Base-by-base conservation (phyloP, 2,329 filamentous ascomycete genomes). In the Xylariaceae sp. region DNA sequence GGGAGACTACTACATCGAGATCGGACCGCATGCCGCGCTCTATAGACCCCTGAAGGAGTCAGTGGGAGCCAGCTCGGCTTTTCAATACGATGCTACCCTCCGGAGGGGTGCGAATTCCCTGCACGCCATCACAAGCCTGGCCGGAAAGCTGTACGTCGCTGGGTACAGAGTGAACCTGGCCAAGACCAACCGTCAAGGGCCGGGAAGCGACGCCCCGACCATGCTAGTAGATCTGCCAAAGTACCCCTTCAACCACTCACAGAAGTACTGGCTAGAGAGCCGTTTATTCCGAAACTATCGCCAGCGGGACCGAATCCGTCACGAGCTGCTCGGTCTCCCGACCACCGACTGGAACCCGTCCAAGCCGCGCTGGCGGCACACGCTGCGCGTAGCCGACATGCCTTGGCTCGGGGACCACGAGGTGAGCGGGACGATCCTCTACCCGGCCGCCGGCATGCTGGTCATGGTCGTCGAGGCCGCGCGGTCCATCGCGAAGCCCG, bases 181-280 rank as follows among this genome's bases (percentile, higher is more conserved):
- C 7, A 27, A 11, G 10, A 15, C 30, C 5, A 23, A 5, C 39
- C 39, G 15, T 21, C 12, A 40, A 40, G 12, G 16, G n/a, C 5
- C 13, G 5, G 9, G n/a, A 29, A 49, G n/a, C 10, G 3, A 6
- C 18, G 75, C 8, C 10, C 5, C 6, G 29, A 66, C 36, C 21
- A 23, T 38, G 23, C 27, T 36, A 3, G 11, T 17, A 6, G 23
- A 33, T 13, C 19, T 36, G 8, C 39, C 39, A 2, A 8, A 23
- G n/a, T 41, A 41, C 13, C 39, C 39, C 2, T 41, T 38, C 17
- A 27, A 41, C 17, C 36, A 36, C 16, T 36, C 39, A 2, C 12
- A 16, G 5, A 15, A 6, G 3, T 34, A 42, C 15, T 36, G 33
- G 39, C 5, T 25, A 5, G 36, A 38, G 17, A 27, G 27, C 3